Evolutionary conservation across 2,329 filamentous ascomycete genomes (phyloP).

Genomic region (Exophiala sideris): DNA sequence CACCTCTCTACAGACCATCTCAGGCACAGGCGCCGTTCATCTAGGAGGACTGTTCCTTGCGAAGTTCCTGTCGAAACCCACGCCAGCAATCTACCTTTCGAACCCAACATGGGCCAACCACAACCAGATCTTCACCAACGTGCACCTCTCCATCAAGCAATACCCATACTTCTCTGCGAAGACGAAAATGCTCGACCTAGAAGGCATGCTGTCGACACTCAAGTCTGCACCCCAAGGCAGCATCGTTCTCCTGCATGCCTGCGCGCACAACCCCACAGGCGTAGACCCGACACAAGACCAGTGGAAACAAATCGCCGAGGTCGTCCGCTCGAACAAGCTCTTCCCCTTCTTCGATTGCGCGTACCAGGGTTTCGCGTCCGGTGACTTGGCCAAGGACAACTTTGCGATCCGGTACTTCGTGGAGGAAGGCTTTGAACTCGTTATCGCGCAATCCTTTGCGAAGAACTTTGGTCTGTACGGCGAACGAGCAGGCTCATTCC

Average conservation of each 20-base stretch:
- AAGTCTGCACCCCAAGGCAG: constrained; percentile 70
- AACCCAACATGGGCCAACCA: constrained; percentile 98
- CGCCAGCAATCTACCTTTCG: constrained; percentile 80
- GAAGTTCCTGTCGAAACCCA: constrained; percentile 73
- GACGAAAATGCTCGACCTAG: constrained; percentile 88
- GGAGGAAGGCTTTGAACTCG: constrained; percentile 76
- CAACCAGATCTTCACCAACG: constrained; percentile 96
- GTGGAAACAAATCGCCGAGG: constrained; percentile 81
- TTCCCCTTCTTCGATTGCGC: constrained; percentile 99
- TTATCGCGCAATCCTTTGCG: constrained; percentile 59
- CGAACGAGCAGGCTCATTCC: constrained; percentile 93
- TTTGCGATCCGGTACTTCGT: constrained; percentile 94
- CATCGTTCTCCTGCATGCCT: constrained; percentile 88
- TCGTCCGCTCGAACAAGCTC: constrained; percentile 74
- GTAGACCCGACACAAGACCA: constrained; percentile 92
- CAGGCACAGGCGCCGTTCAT: constrained; percentile 92
- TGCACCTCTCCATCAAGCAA: constrained; percentile 69
- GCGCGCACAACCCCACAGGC: constrained; percentile 96
- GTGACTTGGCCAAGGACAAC: constrained; percentile 77
- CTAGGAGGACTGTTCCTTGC: constrained; percentile 89
- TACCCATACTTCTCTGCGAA: constrained; percentile 93
- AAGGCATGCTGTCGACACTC: constrained; percentile 75
- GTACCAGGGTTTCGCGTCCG: constrained; percentile 93
- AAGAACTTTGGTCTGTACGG: constrained; percentile 83
- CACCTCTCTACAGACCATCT: constrained; percentile 87